phyloP scores from a whole-genome alignment of 2,329 filamentous ascomycete genomes.

The Pseudocercospora cruenta region DNA sequence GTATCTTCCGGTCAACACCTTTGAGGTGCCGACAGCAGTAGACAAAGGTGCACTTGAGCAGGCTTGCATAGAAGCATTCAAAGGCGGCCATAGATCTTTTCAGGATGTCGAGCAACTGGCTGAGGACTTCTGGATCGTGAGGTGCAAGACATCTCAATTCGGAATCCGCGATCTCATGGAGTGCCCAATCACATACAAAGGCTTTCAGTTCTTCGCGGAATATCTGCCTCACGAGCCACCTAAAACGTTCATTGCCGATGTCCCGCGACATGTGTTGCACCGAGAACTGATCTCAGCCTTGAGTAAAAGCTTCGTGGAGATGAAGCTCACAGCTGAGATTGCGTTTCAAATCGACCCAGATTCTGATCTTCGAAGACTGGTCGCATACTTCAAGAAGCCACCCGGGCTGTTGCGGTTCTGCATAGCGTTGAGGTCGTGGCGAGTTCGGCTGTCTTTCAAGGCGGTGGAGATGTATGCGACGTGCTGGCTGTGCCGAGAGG shows the following conservation, averaged over 20 bases:
- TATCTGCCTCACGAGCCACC: neutral
- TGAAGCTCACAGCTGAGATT: no score
- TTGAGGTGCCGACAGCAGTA: no score
- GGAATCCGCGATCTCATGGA: neutral
- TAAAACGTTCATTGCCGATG: neutral
- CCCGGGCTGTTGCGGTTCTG: neutral
- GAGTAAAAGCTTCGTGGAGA: no score
- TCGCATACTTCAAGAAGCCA: neutral
- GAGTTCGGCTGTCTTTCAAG: neutral
- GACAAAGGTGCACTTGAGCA: neutral
- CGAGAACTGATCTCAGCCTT: neutral
- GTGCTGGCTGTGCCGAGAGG: constrained; percentile 2
- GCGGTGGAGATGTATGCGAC: neutral
- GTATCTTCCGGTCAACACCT: neutral
- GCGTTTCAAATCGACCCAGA: neutral
- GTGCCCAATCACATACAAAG: neutral
- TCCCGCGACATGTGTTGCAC: neutral
- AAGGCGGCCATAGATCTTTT: neutral
- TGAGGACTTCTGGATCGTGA: neutral
- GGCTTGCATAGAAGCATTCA: neutral
- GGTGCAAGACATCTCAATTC: neutral
- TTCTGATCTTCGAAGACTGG: neutral
- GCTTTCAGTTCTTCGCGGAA: neutral
- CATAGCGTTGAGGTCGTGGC: neutral
- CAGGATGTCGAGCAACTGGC: neutral